Conservation (phyloP, 768 basidiomycete species). For the Naematelia encephala region DNA sequence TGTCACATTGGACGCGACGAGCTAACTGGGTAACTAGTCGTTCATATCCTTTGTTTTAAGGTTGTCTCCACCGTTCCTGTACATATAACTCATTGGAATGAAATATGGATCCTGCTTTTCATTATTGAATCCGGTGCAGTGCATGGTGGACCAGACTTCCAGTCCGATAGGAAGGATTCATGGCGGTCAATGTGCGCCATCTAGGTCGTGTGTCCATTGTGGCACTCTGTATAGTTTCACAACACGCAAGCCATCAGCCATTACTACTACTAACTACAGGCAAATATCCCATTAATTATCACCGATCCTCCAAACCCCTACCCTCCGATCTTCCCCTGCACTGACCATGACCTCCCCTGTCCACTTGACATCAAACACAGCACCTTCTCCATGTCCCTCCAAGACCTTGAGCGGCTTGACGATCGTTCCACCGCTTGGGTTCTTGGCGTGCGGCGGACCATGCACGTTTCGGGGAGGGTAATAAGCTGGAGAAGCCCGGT, state of each 20-base stretch:
- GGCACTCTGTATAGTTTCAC: too few relatives aligned
- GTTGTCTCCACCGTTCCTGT: too few relatives aligned
- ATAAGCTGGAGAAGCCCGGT: constrained; percentile 27
- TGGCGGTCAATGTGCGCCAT: background rate
- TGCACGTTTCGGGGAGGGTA: constrained; percentile 20
- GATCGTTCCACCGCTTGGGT: constrained; percentile 11
- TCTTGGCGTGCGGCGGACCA: constrained; percentile 6
- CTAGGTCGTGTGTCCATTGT: too few relatives aligned
- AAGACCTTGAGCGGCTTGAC: constrained; percentile 28
- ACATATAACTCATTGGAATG: too few relatives aligned
- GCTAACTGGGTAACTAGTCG: too few relatives aligned
- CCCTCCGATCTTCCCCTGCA: constrained; percentile 40
- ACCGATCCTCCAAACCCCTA: constrained; percentile 33
- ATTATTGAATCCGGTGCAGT: too few relatives aligned
- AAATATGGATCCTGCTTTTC: too few relatives aligned
- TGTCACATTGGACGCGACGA: background rate
- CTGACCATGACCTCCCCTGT: constrained; percentile 30
- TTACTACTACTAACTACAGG: too few relatives aligned
- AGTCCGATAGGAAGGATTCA: too few relatives aligned
- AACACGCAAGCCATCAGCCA: too few relatives aligned
- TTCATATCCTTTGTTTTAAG: background rate
- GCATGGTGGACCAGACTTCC: background rate
- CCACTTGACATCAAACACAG: constrained; percentile 45
- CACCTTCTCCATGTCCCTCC: constrained; percentile 35
- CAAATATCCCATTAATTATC: too few relatives aligned